These are phyloP conservation scores for Blumeriella jaapii DNA, from an alignment of 2,329 filamentous ascomycete species.

Conservation along the genomic window DNA sequence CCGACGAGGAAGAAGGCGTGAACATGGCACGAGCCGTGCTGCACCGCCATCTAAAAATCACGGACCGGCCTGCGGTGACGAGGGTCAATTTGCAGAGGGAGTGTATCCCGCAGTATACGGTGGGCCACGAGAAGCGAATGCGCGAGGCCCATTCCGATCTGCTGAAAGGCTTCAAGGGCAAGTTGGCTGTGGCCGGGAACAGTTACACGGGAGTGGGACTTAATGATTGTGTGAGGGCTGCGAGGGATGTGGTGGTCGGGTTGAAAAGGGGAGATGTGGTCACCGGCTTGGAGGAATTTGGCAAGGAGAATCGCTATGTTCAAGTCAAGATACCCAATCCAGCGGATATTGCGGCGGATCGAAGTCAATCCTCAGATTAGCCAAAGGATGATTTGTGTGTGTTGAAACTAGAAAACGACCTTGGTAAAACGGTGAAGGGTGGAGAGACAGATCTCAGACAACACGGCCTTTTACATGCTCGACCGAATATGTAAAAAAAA, in stretches of 20 bases:
- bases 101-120: conserved; percentile 83
- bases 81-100: conserved; percentile 50
- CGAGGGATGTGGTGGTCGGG: conserved; percentile 39
- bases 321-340: too few species aligned
- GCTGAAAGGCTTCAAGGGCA: conserved; percentile 23
- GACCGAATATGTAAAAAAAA: too few species aligned
- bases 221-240: conserved; percentile 44
- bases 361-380: too few species aligned
- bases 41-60: conserved; percentile 62
- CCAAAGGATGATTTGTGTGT: too few species aligned
- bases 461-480: too few species aligned
- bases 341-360: too few species aligned
- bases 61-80: conserved; percentile 45
- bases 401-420: too few species aligned
- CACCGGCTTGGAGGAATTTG: conserved; percentile 30
- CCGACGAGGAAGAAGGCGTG: conserved; percentile 53
- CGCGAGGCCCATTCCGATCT: conserved; percentile 24
- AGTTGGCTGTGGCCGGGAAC: conserved; percentile 33
- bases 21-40: conserved; percentile 60
- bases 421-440: too few species aligned
- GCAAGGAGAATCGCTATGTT: conserved; percentile 1
- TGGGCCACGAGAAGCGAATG: conserved; percentile 48
- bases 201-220: conserved; percentile 37
- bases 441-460: too few species aligned
- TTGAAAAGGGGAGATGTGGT: conserved; percentile 27